Percentiles rank a stretch among this genome's conserved stretches.
Conservation (phyloP, 257 asterid genomes). For the Fraxinus pennsylvanica region DNA sequence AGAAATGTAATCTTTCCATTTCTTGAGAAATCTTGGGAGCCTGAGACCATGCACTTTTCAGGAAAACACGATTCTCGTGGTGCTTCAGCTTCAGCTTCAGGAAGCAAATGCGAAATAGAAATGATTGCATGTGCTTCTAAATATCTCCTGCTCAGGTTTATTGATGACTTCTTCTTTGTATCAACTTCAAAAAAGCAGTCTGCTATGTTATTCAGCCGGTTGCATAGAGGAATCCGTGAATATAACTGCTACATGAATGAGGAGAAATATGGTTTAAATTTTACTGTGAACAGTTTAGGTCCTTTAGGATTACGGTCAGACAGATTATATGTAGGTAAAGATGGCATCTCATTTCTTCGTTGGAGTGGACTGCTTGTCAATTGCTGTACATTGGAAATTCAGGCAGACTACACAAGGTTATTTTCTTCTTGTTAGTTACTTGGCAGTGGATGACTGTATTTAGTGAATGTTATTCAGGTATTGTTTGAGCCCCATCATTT, state of each 20-base stretch:
- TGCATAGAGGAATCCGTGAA: slow-evolving; percentile 69
- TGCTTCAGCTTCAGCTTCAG: slow-evolving; percentile 32
- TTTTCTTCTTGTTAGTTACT: slow-evolving; percentile 15
- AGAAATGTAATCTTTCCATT: slow-evolving; percentile 62
- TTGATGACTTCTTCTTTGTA: slow-evolving; percentile 79
- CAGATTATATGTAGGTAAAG: slow-evolving; percentile 57
- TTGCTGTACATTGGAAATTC: slow-evolving; percentile 77
- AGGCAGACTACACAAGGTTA: slow-evolving; percentile 92
- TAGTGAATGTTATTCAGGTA: neutral
- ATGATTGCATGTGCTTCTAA: slow-evolving; percentile 30
- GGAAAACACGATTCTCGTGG: slow-evolving; percentile 22
- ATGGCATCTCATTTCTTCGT: slow-evolving; percentile 70
- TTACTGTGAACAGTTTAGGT: slow-evolving; percentile 36
- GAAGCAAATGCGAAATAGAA: slow-evolving; percentile 18
- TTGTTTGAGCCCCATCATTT: too few species aligned
- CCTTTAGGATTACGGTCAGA: slow-evolving; percentile 33
- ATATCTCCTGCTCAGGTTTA: slow-evolving; percentile 66
- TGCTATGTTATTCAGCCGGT: slow-evolving; percentile 56
- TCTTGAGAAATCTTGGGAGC: slow-evolving; percentile 50
- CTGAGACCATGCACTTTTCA: slow-evolving; percentile 17
- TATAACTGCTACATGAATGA: slow-evolving; percentile 86
- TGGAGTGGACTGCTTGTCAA: slow-evolving; percentile 93
- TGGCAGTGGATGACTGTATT: slow-evolving; percentile 1
- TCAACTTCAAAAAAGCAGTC: slow-evolving; percentile 87
- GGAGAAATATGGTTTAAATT: slow-evolving; percentile 74